These are phyloP conservation scores for Rhizomucor miehei DNA, from an alignment of 371 early-diverging fungal genomes.

Conservation along the genomic window DNA sequence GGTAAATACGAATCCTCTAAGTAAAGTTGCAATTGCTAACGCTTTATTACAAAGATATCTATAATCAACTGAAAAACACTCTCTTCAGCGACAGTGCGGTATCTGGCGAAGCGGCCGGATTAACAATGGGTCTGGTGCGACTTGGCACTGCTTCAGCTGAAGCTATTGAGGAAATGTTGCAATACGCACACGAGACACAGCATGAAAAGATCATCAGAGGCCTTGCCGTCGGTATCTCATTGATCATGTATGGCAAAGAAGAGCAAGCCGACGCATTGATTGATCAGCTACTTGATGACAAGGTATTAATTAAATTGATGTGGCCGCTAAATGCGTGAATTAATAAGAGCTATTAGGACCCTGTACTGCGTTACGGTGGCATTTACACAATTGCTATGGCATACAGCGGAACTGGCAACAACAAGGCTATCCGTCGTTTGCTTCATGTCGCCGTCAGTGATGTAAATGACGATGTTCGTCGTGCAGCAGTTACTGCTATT, in stretches of 20 bases:
- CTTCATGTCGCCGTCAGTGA: slow-evolving; percentile 98
- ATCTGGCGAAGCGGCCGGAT: slow-evolving; percentile 96
- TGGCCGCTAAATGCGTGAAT: no score
- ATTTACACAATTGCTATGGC: slow-evolving; percentile 97
- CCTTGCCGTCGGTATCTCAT: slow-evolving; percentile 87
- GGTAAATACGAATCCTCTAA: slow-evolving; percentile 28
- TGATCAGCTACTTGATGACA: slow-evolving; percentile 79
- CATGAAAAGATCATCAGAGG: slow-evolving; percentile 98
- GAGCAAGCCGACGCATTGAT: slow-evolving; percentile 90
- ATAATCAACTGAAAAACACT: slow-evolving; percentile 83
- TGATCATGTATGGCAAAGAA: slow-evolving; percentile 96
- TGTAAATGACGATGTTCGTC: slow-evolving; percentile 98
- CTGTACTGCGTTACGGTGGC: slow-evolving; percentile 93
- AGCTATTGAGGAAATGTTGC: slow-evolving; percentile 91
- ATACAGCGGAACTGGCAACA: slow-evolving; percentile 96
- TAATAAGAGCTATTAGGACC: slow-evolving; percentile 51
- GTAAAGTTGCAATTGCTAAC: slow-evolving; percentile 2
- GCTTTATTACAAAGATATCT: slow-evolving; percentile 52
- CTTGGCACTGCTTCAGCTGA: slow-evolving; percentile 86
- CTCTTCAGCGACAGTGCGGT: slow-evolving; percentile 94
- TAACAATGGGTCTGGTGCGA: slow-evolving; percentile 98
- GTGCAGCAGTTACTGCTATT: slow-evolving; percentile 96
- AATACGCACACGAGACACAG: slow-evolving; percentile 94
- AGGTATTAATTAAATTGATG: slow-evolving; percentile 37
- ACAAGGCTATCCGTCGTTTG: slow-evolving; percentile 89